Evolutionary conservation across 2,329 filamentous ascomycete genomes (phyloP), one percentile per base, ranked within the genome.

Genomic region (Colletotrichum kahawae): DNA sequence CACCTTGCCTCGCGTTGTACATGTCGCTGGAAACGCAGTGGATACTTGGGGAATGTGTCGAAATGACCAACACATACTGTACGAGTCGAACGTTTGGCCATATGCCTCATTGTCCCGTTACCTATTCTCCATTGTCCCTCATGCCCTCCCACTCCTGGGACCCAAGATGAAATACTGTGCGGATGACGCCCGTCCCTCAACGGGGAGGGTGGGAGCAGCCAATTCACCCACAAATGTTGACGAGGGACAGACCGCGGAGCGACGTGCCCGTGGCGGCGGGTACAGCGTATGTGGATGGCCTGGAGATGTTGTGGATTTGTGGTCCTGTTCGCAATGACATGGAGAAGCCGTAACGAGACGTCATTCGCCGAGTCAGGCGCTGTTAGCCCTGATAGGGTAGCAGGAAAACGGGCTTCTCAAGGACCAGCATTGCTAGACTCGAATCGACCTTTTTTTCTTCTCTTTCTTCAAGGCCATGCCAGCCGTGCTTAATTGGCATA

Each of bases 201-300:
- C 33, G 33, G 27, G 31, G 54, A 69, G 65, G 31, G 33, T n/a
- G 6, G 38, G 36, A n/a, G 38, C 65, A 72, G 56, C 34, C 38
- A 27, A 38, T 4, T 38, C 59, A 31, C n/a, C 38, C 57, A 57
- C 70, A 16, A 59, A 63, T 13, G 43, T 38, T 57, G 31, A 31
- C 27, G 38, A 70, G 66, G 56, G 56, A 70, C 24, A 66, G 51
- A 38, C 60, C 36, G 71, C 60, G 38, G 48, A 66, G 65, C 51
- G 18, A 69, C 54, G 56, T 43, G 56, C 9, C 62, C 34, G 57
- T 43, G 34, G 27, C 60, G 27, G 62, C 62, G 69, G 69, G 62
- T 71, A 66, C 62, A 13, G 43, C 54, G 43, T 31, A 67, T 62
- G 72, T 75, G 72, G 72, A 63, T 75, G 68, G 72, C 67, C 72